These are phyloP conservation scores for Xylaria cubensis DNA, from an alignment of 495 filamentous ascomycete genomes.

Conservation along the genomic window DNA sequence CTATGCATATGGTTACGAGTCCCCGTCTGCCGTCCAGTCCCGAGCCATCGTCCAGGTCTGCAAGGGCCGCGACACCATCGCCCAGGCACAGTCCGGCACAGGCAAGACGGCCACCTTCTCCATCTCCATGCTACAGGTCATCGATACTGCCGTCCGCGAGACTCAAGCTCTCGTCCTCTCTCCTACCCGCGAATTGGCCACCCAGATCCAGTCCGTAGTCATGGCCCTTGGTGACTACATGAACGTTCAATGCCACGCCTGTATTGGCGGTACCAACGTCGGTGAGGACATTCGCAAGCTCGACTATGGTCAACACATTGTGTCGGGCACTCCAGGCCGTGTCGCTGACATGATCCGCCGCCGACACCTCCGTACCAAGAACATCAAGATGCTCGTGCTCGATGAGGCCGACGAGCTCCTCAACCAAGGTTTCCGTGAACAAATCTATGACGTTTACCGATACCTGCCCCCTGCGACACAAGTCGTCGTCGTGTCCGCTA, in stretches of 20 bases:
- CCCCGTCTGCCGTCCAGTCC: conserved; percentile 94
- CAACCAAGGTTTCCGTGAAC: conserved; percentile 95
- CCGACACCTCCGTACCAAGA: conserved; percentile 86
- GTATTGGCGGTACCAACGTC: conserved; percentile 97
- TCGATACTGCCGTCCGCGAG: conserved; percentile 82
- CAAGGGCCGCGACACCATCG: conserved; percentile 98
- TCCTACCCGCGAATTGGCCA: conserved; percentile 95
- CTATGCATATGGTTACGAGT: conserved; percentile 98
- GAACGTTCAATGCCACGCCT: conserved; percentile 99
- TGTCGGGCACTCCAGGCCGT: conserved; percentile 93
- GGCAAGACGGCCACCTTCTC: conserved; percentile 99
- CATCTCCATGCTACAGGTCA: conserved; percentile 94
- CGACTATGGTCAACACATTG: conserved; percentile 95
- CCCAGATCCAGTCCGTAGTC: conserved; percentile 97
- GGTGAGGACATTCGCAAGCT: conserved; percentile 97
- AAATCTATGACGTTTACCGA: conserved; percentile 99
- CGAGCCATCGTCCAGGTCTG: conserved; percentile 98
- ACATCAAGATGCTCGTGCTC: conserved; percentile 99
- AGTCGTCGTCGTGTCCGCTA: conserved; percentile 97
- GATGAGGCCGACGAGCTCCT: conserved; percentile 94
- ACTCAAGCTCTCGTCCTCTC: conserved; percentile 97
- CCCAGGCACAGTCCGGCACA: conserved; percentile 98
- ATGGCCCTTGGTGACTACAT: conserved; percentile 98
- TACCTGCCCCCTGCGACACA: conserved; percentile 95
- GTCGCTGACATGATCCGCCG: conserved; percentile 99